Percentiles rank a stretch among this genome's conserved stretches.
phyloP scores from a whole-genome alignment of 1,139 yeast species.

The Barnettozyma hawaiiensis region DNA sequence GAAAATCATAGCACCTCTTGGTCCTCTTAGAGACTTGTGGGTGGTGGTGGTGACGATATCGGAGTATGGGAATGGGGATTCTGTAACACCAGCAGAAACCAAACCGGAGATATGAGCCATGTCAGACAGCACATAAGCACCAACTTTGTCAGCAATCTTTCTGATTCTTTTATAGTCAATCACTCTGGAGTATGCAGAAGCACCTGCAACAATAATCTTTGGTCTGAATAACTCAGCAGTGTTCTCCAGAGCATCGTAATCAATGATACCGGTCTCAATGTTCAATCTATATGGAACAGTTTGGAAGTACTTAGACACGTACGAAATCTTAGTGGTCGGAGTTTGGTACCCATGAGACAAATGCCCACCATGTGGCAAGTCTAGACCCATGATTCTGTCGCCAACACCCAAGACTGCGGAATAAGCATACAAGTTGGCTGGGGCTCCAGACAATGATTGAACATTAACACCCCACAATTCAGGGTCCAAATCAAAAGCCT shows the following conservation, averaged over 20 bases:
- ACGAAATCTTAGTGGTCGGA: slow-evolving; percentile 79
- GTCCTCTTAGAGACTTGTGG: slow-evolving; percentile 95
- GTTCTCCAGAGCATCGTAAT: slow-evolving; percentile 82
- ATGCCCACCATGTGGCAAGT: slow-evolving; percentile 96
- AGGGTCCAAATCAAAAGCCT: slow-evolving; percentile 72
- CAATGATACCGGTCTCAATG: slow-evolving; percentile 81
- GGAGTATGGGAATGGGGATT: slow-evolving; percentile 89
- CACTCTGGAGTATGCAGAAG: slow-evolving; percentile 90
- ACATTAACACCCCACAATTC: slow-evolving; percentile 94
- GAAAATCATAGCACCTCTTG: slow-evolving; percentile 98
- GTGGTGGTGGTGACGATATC: slow-evolving; percentile 97
- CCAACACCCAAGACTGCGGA: slow-evolving; percentile 88
- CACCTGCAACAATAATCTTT: slow-evolving; percentile 91
- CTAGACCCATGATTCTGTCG: slow-evolving; percentile 94
- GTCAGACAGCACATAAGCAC: slow-evolving; percentile 86
- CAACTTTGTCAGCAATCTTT: slow-evolving; percentile 85
- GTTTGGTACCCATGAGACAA: slow-evolving; percentile 95
- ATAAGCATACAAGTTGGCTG: slow-evolving; percentile 91
- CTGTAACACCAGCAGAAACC: slow-evolving; percentile 88
- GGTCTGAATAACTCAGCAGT: slow-evolving; percentile 88
- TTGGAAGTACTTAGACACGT: slow-evolving; percentile 88
- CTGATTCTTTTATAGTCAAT: slow-evolving; percentile 88
- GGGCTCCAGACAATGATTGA: slow-evolving; percentile 91
- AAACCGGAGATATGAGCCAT: slow-evolving; percentile 98
- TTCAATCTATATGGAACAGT: slow-evolving; percentile 94